Conservation (phyloP, 176 grass and related monocot species). For the Urochloa ruziziensis region DNA sequence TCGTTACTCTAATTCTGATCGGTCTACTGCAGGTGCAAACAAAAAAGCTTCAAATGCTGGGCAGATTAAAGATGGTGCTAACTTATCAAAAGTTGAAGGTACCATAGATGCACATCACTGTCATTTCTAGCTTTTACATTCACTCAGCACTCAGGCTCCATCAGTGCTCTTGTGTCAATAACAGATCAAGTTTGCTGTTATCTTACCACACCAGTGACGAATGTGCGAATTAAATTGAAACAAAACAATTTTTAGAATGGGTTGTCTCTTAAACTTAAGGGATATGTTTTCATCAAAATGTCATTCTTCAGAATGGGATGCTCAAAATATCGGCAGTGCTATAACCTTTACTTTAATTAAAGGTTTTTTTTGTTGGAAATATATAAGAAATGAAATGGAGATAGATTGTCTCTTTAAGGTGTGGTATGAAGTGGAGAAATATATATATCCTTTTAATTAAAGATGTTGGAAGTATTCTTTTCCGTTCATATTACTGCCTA, state of each 20-base stretch:
- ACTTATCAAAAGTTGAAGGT: conserved; percentile 80
- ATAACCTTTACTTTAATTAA: not conserved
- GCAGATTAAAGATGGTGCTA: conserved; percentile 68
- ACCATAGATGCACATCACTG: not conserved
- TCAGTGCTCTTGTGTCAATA: not conserved
- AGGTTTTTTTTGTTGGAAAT: not conserved
- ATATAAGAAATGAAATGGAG: conserved; percentile 9
- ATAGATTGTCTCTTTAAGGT: not conserved
- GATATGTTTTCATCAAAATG: conserved; percentile 1
- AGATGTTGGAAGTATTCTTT: not conserved
- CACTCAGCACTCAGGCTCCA: not conserved
- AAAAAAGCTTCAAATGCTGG: conserved; percentile 76
- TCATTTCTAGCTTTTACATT: conserved; percentile 7
- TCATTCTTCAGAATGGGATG: not conserved
- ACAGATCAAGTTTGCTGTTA: not conserved
- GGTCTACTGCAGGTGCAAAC: conserved; percentile 66
- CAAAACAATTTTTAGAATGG: not conserved
- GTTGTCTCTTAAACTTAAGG: not conserved
- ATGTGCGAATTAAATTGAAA: conserved; percentile 9
- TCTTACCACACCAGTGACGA: not conserved
- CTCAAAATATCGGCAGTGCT: not conserved
- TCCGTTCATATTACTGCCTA: not conserved
- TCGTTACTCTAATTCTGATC: conserved; percentile 30
- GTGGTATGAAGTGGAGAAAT: not conserved
- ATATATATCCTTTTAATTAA: not conserved